Percentiles rank a stretch among this genome's conserved stretches.
phyloP scores from a whole-genome alignment of 257 asterid genomes.

The Fraxinus americana region DNA sequence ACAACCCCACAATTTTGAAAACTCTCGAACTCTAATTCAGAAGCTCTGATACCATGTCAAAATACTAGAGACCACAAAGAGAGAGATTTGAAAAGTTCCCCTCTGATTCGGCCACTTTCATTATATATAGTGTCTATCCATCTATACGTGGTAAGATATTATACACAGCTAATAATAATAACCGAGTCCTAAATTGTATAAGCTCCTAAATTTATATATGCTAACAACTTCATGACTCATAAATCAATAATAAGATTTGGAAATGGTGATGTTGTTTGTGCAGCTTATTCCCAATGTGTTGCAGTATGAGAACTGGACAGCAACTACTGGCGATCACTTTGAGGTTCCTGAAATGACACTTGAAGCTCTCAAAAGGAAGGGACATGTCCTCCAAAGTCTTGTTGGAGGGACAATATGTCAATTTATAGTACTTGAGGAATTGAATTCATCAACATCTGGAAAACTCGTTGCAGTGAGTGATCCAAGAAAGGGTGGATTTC shows the following conservation, averaged over 20 bases:
- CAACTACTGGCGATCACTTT: conserved; percentile 55
- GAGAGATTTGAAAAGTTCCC: too few relatives aligned
- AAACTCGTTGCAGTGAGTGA: conserved; percentile 62
- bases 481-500: conserved; percentile 78
- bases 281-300: conserved; percentile 64
- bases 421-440: conserved; percentile 48
- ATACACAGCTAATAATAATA: too few relatives aligned
- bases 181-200: too few relatives aligned
- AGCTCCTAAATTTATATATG: too few relatives aligned
- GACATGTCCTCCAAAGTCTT: conserved; percentile 50
- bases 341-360: conserved; percentile 46
- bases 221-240: background rate
- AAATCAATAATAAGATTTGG: background rate
- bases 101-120: too few relatives aligned
- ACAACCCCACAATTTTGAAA: too few relatives aligned
- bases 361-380: conserved; percentile 42
- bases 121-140: too few relatives aligned
- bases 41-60: too few relatives aligned
- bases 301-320: conserved; percentile 71
- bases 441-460: conserved; percentile 26
- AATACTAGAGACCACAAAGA: too few relatives aligned
- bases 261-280: background rate
- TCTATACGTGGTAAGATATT: too few relatives aligned
- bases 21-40: too few relatives aligned
- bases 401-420: conserved; percentile 65